These are phyloP conservation scores for Talinum fruticosum DNA, from an alignment of 148 eudicot genomes.

Conservation along the genomic window DNA sequence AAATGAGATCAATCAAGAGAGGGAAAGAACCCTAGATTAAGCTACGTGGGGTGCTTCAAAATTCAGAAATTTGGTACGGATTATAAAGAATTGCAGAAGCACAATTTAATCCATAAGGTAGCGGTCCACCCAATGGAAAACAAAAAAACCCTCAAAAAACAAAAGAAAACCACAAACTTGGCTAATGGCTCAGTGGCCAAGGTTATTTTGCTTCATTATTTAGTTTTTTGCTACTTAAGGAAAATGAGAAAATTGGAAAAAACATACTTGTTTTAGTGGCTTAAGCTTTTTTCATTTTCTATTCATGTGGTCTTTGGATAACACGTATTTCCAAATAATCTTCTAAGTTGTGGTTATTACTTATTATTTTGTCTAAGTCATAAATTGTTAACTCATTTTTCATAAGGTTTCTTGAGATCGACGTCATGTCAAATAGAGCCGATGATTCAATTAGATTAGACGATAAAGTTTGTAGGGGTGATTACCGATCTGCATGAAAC, in stretches of 20 bases:
- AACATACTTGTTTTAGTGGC: not conserved
- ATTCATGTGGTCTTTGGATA: no score
- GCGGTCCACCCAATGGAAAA: conserved; percentile 1
- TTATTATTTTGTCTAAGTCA: not conserved
- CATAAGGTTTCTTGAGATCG: not conserved
- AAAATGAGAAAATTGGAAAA: not conserved
- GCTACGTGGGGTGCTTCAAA: not conserved
- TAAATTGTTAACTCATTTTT: not conserved
- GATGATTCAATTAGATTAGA: no score
- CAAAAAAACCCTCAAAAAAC: not conserved
- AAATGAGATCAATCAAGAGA: no score
- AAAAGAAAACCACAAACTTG: not conserved
- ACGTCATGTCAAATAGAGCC: no score
- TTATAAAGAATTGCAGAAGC: not conserved
- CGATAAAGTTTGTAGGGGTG: no score
- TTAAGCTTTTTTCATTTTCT: not conserved
- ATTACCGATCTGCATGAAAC: no score
- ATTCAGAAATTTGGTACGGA: not conserved
- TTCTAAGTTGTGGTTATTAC: not conserved
- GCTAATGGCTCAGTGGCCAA: not conserved
- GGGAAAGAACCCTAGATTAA: not conserved
- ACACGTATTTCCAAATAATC: not conserved
- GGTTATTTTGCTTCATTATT: not conserved
- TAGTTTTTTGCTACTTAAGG: not conserved
- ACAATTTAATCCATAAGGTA: not conserved